Percentiles rank a stretch among this genome's conserved stretches.
Conservation (phyloP, 164 flowering plant genomes). For the Liquidambar formosana region DNA sequence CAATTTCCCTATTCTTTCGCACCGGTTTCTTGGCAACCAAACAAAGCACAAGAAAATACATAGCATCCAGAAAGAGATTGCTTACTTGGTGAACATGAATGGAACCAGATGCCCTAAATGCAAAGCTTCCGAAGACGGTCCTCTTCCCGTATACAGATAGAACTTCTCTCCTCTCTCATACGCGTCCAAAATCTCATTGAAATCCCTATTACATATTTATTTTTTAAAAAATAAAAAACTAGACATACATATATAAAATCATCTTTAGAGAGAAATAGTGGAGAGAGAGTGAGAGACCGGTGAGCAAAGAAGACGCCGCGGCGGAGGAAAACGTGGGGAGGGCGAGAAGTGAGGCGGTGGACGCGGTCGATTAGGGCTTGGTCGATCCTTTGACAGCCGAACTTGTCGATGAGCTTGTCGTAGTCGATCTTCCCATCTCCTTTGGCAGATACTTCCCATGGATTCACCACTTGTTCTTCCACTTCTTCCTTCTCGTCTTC, state of each 20-base stretch:
- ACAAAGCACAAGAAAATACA: too few relatives aligned
- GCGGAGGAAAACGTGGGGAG: conserved; percentile 92
- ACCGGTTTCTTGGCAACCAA: too few relatives aligned
- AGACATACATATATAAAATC: background rate
- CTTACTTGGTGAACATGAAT: conserved; percentile 92
- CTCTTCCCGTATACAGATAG: conserved; percentile 86
- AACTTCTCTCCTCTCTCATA: conserved; percentile 86
- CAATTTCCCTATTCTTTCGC: too few relatives aligned
- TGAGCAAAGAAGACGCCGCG: conserved; percentile 97
- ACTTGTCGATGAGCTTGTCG: conserved; percentile 90
- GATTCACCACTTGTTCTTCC: conserved; percentile 76
- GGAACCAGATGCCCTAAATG: conserved; percentile 93
- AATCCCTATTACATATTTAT: conserved; percentile 49
- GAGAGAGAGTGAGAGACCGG: conserved; percentile 33
- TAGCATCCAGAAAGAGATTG: too few relatives aligned
- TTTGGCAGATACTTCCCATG: conserved; percentile 83
- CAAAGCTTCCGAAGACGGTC: conserved; percentile 90
- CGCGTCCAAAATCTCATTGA: conserved; percentile 69
- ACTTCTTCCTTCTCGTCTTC: conserved; percentile 28
- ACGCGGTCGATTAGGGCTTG: conserved; percentile 62
- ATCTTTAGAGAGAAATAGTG: background rate
- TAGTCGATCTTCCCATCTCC: conserved; percentile 89
- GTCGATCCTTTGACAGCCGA: conserved; percentile 85
- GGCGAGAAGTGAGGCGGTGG: conserved; percentile 74
- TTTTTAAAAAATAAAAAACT: background rate